phyloP scores from a whole-genome alignment of 1,139 yeast species.

The Candida dubliniensis region DNA sequence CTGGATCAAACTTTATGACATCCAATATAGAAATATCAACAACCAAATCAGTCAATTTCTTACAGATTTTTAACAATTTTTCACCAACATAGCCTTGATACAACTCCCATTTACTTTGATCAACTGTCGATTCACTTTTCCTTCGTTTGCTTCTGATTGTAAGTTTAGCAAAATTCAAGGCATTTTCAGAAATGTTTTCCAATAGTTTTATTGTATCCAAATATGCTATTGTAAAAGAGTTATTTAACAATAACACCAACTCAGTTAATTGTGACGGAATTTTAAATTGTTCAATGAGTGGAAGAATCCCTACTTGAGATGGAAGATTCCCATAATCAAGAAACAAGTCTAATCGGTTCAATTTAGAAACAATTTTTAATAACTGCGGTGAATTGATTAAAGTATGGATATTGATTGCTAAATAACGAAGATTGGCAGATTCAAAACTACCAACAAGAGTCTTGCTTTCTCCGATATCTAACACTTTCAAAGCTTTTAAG shows the following conservation, averaged over 20 bases:
- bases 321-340: constrained; percentile 24
- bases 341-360: constrained; percentile 27
- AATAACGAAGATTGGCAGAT: constrained; percentile 11
- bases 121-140: constrained; percentile 7
- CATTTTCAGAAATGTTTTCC: constrained; percentile 9
- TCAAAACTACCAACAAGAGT: not conserved
- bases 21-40: constrained; percentile 17
- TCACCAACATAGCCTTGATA: constrained; percentile 11
- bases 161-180: constrained; percentile 12
- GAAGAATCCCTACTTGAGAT: constrained; percentile 3
- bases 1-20: constrained; percentile 10
- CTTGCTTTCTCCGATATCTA: constrained; percentile 17
- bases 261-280: constrained; percentile 5
- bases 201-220: constrained; percentile 18
- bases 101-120: constrained; percentile 12
- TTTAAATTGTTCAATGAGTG: constrained; percentile 5
- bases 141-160: constrained; percentile 19
- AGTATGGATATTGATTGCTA: constrained; percentile 24
- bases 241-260: constrained; percentile 10
- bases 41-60: constrained; percentile 11
- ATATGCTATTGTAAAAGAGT: constrained; percentile 11
- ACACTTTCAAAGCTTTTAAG: constrained; percentile 21
- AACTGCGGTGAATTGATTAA: constrained; percentile 10
- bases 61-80: constrained; percentile 8
- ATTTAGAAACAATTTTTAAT: constrained; percentile 9